Conservation (phyloP, 2,329 filamentous ascomycete species). For the Neonectria neomacrospora region DNA sequence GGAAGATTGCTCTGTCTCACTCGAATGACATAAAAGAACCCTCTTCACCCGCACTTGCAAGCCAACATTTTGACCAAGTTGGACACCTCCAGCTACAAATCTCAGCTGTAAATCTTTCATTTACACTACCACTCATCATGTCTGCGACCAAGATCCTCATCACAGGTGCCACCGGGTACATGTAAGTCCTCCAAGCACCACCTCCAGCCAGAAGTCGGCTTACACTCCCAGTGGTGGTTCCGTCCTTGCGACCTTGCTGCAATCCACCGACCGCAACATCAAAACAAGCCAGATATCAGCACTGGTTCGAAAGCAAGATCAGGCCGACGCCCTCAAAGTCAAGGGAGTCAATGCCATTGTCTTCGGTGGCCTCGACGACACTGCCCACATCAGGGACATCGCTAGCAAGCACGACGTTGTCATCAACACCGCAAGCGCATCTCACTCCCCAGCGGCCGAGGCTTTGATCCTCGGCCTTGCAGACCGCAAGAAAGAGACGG, state of each 20-base stretch:
- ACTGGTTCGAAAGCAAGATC: constrained; percentile 44
- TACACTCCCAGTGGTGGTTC: constrained; percentile 39
- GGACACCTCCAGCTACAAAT: no score
- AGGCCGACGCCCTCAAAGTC: constrained; percentile 36
- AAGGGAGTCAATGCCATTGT: constrained; percentile 40
- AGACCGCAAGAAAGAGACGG: constrained; percentile 49
- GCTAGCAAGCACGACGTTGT: constrained; percentile 50
- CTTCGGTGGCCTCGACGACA: constrained; percentile 42
- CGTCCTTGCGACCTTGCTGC: constrained; percentile 37
- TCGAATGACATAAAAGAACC: neutral
- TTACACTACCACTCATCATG: constrained; percentile 15
- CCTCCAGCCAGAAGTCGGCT: neutral
- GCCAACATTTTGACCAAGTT: neutral
- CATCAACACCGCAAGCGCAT: constrained; percentile 56
- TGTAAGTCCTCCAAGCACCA: constrained; percentile 27
- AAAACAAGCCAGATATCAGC: constrained; percentile 35
- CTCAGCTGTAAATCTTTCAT: neutral
- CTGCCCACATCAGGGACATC: constrained; percentile 28
- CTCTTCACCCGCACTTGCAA: neutral
- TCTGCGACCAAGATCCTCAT: constrained; percentile 39
- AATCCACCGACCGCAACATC: constrained; percentile 34
- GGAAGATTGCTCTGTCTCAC: neutral
- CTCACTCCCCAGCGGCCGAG: constrained; percentile 50
- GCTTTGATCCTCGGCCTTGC: constrained; percentile 57
- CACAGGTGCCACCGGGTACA: constrained; percentile 45